Percentiles rank a stretch among this genome's conserved stretches.
phyloP scores from a whole-genome alignment of 345 rosid species.

The Pistacia atlantica region DNA sequence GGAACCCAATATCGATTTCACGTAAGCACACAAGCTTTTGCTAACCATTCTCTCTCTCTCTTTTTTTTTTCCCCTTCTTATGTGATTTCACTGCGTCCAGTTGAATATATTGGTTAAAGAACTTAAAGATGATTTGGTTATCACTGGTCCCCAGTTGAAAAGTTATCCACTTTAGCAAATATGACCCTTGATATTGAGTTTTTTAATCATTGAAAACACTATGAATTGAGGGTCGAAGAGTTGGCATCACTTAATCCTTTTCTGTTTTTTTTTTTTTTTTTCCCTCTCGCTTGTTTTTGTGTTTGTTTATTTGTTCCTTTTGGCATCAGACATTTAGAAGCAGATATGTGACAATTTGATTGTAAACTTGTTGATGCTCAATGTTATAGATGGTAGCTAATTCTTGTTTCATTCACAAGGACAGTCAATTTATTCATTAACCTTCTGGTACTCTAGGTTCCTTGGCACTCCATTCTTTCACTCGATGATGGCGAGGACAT shows the following conservation, averaged over 20 bases:
- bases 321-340: background rate
- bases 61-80: background rate
- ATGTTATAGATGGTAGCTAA: background rate
- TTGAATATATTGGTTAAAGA: background rate
- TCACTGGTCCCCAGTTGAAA: too few relatives aligned
- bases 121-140: background rate
- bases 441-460: slow-evolving; percentile 47
- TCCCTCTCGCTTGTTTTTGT: too few relatives aligned
- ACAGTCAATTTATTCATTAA: background rate
- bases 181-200: too few relatives aligned
- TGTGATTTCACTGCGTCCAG: background rate
- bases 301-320: too few relatives aligned
- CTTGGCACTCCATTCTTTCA: slow-evolving; percentile 86
- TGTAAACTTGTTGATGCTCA: background rate
- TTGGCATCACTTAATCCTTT: background rate
- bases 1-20: slow-evolving; percentile 72
- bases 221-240: too few relatives aligned
- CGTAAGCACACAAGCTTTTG: slow-evolving; percentile 51
- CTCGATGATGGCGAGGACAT: slow-evolving; percentile 75
- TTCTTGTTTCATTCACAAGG: background rate
- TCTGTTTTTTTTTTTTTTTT: background rate
- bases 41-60: too few relatives aligned
- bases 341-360: background rate
- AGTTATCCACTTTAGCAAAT: too few relatives aligned
- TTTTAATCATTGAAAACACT: too few relatives aligned